Conservation (phyloP, 2,329 filamentous ascomycete genomes). For the Thielaviopsis euricoi region DNA sequence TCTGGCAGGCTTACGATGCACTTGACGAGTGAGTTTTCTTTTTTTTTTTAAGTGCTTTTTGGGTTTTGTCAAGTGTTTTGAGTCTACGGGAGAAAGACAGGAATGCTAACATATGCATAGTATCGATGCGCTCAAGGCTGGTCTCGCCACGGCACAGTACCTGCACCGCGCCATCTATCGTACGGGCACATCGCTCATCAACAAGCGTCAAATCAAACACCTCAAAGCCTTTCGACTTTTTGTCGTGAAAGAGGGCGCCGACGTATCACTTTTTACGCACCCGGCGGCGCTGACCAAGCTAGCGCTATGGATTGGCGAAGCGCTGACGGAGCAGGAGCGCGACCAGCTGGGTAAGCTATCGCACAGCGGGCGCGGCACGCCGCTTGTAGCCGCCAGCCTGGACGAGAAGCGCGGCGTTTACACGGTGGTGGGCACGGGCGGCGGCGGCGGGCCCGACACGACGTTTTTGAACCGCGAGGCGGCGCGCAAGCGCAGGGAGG, state of each 20-base stretch:
- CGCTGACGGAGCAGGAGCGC: conserved; percentile 74
- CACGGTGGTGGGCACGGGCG: conserved; percentile 81
- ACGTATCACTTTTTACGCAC: conserved; percentile 81
- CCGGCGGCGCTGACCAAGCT: conserved; percentile 86
- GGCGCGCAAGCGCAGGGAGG: conserved; percentile 44
- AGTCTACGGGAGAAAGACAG: too few relatives aligned
- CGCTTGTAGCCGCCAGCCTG: conserved; percentile 76
- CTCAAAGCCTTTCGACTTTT: conserved; percentile 87
- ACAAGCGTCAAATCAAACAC: conserved; percentile 87
- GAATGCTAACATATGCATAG: conserved; percentile 42
- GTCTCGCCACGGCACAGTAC: conserved; percentile 70
- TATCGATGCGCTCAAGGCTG: conserved; percentile 58
- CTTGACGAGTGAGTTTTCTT: conserved; percentile 41
- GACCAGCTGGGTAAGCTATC: conserved; percentile 54
- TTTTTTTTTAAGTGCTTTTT: too few relatives aligned
- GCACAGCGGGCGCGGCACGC: conserved; percentile 56
- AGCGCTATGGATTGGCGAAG: conserved; percentile 86
- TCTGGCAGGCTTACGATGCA: conserved; percentile 59
- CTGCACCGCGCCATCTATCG: conserved; percentile 85
- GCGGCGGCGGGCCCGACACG: conserved; percentile 61
- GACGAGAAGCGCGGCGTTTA: conserved; percentile 81
- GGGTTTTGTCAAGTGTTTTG: conserved; percentile 16
- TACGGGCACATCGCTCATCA: conserved; percentile 77
- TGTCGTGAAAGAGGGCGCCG: conserved; percentile 86
- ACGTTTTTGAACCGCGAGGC: conserved; percentile 52